Evolutionary conservation across 2,329 filamentous ascomycete species (phyloP), one percentile per base, ranked within the genome.

Genomic region (Xylaria sp.): DNA sequence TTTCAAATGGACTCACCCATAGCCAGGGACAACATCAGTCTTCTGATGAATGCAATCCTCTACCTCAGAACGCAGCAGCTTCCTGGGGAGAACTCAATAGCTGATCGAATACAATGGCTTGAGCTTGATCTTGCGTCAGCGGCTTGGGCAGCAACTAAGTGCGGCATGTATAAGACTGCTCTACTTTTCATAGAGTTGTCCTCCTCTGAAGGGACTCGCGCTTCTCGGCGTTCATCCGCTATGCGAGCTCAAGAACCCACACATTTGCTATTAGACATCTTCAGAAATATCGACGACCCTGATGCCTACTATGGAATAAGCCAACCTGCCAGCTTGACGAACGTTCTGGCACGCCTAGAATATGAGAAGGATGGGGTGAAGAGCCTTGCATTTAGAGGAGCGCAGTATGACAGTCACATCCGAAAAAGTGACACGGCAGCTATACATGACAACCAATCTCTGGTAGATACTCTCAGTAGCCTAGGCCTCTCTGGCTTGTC

Each of bases 231-330:
- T 59, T 91, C 92, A 9, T 94, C 91, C 1, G 81, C 84, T 2
- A 77, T 84, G 57, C 84, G 83, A 73, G 82, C 86, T 73, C 78
- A 84, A 56, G 82, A 90, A 32, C 87, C 92, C 7, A 86, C 88
- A 3, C 89, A 92, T 37, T 85, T 97, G 1, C 84, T 98, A 13
- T 85, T 97, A 54, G 84, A 88, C 0, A 94, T 99, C 2, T 99
- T 96, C 78, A 92, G 93, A 77, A 95, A 93, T 70, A 92, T 99
- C 56, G 94, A 98, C 77, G 97, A 99, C 76, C 95, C 94, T 1
- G 96, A 99, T 79, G 91, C 94, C 0, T 99, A 97, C 79, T 99
- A 99, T 77, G 97, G 96, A 3, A 86, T 98, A 8, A 89, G 93
- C 51, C 92, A 97, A 79, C 88, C 89, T 50, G 88, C 94, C 7